Percentiles rank a stretch among this genome's conserved stretches.
Conservation (phyloP, 306 rosid species). For the Betula pendula region DNA sequence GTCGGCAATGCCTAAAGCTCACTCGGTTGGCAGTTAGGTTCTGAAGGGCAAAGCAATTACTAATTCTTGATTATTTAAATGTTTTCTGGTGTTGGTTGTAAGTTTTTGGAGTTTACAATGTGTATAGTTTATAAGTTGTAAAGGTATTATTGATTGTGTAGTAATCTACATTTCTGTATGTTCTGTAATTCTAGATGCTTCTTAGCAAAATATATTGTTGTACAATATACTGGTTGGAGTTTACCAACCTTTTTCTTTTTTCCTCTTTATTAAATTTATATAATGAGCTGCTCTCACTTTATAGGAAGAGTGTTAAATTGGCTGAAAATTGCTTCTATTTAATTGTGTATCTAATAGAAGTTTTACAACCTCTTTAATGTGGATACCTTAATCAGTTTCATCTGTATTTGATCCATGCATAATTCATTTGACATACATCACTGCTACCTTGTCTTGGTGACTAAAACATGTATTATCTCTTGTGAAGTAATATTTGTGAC, state of each 20-base stretch:
- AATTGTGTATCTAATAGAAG: neutral
- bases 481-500: slow-evolving; percentile 12
- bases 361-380: neutral
- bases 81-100: neutral
- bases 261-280: neutral
- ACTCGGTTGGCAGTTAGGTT: neutral
- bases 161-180: neutral
- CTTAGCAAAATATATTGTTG: neutral
- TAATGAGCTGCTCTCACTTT: neutral
- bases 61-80: neutral
- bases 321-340: neutral
- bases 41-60: neutral
- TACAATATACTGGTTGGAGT: neutral
- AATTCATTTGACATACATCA: neutral
- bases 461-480: slow-evolving; percentile 17
- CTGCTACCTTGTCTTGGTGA: neutral
- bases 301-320: neutral
- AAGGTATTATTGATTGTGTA: neutral
- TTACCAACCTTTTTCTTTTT: neutral
- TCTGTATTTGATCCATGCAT: neutral
- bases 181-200: neutral
- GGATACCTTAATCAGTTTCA: neutral
- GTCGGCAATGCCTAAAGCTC: neutral
- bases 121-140: neutral
- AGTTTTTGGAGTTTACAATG: neutral